Conservation (phyloP, 257 asterid species). For the Leonotis leonurus region DNA sequence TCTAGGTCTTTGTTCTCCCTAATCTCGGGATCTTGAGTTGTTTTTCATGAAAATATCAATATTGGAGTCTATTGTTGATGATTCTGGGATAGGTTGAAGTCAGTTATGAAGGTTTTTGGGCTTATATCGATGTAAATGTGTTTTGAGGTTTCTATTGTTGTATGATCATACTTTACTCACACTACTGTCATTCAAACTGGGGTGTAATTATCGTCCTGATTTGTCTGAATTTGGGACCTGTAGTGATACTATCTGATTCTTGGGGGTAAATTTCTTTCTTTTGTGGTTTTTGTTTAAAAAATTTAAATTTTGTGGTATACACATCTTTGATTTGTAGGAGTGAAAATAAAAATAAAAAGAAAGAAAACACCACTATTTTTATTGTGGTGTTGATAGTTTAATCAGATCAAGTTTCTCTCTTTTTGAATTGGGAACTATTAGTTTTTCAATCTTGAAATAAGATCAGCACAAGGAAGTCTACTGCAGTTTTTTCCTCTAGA, state of each 20-base stretch:
- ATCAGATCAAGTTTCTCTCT: slow-evolving; percentile 30
- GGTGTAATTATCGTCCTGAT: slow-evolving; percentile 34
- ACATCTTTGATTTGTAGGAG: slow-evolving; percentile 20
- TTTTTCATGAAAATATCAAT: slow-evolving; percentile 37
- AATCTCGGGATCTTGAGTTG: slow-evolving; percentile 50
- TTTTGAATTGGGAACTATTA: slow-evolving; percentile 10
- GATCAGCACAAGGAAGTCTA: slow-evolving; percentile 14
- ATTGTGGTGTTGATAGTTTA: slow-evolving; percentile 60
- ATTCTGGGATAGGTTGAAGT: slow-evolving; percentile 70
- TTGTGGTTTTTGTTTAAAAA: slow-evolving; percentile 4
- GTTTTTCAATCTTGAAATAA: slow-evolving; percentile 1
- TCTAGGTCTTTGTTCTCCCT: slow-evolving; percentile 14
- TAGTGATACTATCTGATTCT: too few species aligned
- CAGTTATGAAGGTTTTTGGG: slow-evolving; percentile 21
- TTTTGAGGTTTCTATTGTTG: slow-evolving; percentile 11
- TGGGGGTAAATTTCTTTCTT: too few species aligned
- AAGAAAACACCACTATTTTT: slow-evolving; percentile 49
- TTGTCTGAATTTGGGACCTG: slow-evolving; percentile 31
- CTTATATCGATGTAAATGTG: background rate
- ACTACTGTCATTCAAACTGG: slow-evolving; percentile 2
- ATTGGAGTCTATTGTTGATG: slow-evolving; percentile 46
- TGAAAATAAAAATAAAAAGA: slow-evolving; percentile 6
- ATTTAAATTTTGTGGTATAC: too few species aligned
- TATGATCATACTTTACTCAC: slow-evolving; percentile 8
- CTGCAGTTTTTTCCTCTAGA: slow-evolving; percentile 1